Percentiles rank a stretch among this genome's conserved stretches.
Evolutionary conservation across 2,329 filamentous ascomycete genomes (phyloP).

Genomic region (Periconia digitata): DNA sequence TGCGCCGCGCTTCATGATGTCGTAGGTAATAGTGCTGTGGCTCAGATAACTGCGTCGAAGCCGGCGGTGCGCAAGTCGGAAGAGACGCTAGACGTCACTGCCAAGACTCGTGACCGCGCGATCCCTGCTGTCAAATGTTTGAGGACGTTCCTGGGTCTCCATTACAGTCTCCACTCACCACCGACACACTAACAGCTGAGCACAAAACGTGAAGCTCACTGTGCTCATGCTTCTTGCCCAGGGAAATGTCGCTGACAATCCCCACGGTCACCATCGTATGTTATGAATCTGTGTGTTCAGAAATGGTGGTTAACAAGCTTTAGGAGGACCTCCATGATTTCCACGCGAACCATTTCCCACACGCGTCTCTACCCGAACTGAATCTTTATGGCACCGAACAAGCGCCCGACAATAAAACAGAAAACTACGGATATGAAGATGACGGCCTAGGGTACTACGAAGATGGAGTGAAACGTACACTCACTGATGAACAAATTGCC

Average conservation of each 20-base stretch:
- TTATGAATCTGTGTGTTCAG: background rate
- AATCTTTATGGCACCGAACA: slow-evolving; percentile 31
- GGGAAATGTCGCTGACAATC: slow-evolving; percentile 25
- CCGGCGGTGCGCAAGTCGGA: slow-evolving; percentile 9
- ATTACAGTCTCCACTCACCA: too few species aligned
- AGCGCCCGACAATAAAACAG: slow-evolving; percentile 32
- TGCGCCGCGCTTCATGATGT: slow-evolving; percentile 30
- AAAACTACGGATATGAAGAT: slow-evolving; percentile 50
- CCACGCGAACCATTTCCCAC: slow-evolving; percentile 47
- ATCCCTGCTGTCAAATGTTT: too few species aligned
- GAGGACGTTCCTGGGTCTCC: too few species aligned
- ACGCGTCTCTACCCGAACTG: slow-evolving; percentile 36
- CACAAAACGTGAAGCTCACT: slow-evolving; percentile 5
- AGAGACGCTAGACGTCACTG: slow-evolving; percentile 40
- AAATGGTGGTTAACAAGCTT: slow-evolving; percentile 5
- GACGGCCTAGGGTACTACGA: slow-evolving; percentile 80
- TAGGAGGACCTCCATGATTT: slow-evolving; percentile 50
- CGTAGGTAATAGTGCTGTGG: background rate
- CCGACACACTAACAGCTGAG: background rate
- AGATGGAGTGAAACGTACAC: slow-evolving; percentile 82
- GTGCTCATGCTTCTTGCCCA: slow-evolving; percentile 13
- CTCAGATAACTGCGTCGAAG: slow-evolving; percentile 10
- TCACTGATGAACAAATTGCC: slow-evolving; percentile 87
- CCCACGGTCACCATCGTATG: slow-evolving; percentile 37
- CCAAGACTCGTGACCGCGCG: slow-evolving; percentile 39